phyloP scores from a whole-genome alignment of 176 grass and related monocot genomes.

The Aegilops longissima region DNA sequence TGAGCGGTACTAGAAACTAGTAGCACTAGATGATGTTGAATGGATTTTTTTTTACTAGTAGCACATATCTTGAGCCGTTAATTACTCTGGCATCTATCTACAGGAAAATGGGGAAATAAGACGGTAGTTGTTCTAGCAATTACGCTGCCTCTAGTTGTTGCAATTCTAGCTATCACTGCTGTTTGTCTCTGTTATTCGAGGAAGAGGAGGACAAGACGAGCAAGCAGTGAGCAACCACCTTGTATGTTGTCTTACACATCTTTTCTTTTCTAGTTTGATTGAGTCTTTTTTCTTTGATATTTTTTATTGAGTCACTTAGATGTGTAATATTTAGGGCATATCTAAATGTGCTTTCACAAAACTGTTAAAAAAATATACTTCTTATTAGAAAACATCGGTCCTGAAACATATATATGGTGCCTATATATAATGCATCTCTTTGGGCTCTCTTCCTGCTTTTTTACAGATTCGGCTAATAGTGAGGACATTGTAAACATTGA shows the following conservation, averaged over 20 bases:
- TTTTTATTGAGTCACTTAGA: too few species aligned
- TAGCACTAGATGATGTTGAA: too few species aligned
- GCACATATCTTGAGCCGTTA: too few species aligned
- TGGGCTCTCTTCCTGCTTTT: not conserved
- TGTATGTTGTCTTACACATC: conserved; percentile 22
- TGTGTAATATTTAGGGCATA: too few species aligned
- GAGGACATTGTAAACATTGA: conserved; percentile 25
- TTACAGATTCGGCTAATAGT: conserved; percentile 32
- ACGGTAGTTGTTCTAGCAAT: conserved; percentile 24
- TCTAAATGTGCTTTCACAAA: too few species aligned
- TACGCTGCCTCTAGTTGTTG: conserved; percentile 27
- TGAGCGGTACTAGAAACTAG: too few species aligned
- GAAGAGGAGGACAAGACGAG: conserved; percentile 1
- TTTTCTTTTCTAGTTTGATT: too few species aligned
- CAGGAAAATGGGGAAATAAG: conserved; percentile 39
- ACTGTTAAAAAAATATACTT: not conserved
- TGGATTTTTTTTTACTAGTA: too few species aligned
- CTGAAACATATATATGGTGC: not conserved
- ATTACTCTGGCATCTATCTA: not conserved
- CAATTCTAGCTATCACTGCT: conserved; percentile 12
- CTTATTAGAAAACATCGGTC: not conserved
- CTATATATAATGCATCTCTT: not conserved
- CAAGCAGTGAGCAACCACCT: conserved; percentile 5
- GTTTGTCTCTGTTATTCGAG: conserved; percentile 30
- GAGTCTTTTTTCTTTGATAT: too few species aligned